Conservation (phyloP, 2,329 filamentous ascomycete species). For the Ambrosiella xylebori region DNA sequence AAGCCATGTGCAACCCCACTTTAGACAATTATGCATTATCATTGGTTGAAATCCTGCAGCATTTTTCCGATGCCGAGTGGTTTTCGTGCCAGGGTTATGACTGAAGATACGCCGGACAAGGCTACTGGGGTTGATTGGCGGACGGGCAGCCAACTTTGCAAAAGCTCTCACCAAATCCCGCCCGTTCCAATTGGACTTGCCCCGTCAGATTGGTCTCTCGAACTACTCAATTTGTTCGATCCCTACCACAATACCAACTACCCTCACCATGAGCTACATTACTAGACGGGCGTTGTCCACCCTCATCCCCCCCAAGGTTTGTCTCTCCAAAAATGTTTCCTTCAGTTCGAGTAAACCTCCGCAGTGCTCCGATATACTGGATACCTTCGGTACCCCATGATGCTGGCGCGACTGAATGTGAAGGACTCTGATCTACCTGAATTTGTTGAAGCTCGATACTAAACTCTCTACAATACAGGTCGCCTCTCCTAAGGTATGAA, state of each 20-base stretch:
- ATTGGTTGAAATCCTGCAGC: slow-evolving; percentile 15
- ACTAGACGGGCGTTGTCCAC: slow-evolving; percentile 85
- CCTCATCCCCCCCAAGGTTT: slow-evolving; percentile 96
- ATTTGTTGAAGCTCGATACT: slow-evolving; percentile 16
- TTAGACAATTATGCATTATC: not conserved
- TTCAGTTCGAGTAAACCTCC: not conserved
- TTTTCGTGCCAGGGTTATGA: slow-evolving; percentile 24
- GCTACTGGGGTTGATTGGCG: slow-evolving; percentile 8
- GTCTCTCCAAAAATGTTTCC: slow-evolving; percentile 16
- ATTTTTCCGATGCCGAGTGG: slow-evolving; percentile 31
- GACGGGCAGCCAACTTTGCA: slow-evolving; percentile 10
- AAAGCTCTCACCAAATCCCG: slow-evolving; percentile 13
- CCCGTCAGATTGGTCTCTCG: slow-evolving; percentile 13
- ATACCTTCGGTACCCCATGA: not conserved
- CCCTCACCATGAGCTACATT: slow-evolving; percentile 65
- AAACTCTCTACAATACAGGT: slow-evolving; percentile 35
- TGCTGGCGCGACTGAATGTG: not conserved
- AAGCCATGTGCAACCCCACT: not conserved
- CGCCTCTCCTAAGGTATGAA: slow-evolving; percentile 67
- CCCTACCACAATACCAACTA: not conserved
- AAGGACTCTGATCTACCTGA: not conserved
- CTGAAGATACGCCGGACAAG: slow-evolving; percentile 4
- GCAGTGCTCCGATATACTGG: not conserved
- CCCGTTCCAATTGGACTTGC: slow-evolving; percentile 9
- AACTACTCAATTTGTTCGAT: slow-evolving; percentile 12